phyloP scores from a whole-genome alignment of 208 protist genomes.

The Leptomonas seymouri region DNA sequence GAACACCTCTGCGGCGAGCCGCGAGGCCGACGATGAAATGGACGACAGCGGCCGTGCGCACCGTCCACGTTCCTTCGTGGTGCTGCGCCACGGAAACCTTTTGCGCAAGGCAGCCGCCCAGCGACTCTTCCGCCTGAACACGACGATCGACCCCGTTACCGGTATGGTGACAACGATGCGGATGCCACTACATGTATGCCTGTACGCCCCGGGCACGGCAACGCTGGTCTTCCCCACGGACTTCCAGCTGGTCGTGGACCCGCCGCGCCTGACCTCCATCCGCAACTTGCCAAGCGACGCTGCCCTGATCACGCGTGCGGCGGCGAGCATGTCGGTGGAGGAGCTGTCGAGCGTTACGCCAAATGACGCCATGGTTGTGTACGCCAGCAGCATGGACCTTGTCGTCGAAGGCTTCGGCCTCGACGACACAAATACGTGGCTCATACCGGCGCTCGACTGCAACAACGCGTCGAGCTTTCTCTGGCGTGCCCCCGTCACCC shows the following conservation, averaged over 20 bases:
- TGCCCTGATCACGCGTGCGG: constrained; percentile 19
- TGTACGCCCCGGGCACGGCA: constrained; percentile 64
- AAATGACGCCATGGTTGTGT: constrained; percentile 43
- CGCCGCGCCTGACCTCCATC: constrained; percentile 45
- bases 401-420: constrained; percentile 74
- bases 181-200: constrained; percentile 61
- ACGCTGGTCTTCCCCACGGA: constrained; percentile 46
- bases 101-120: constrained; percentile 39
- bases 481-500: constrained; percentile 54
- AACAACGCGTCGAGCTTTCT: constrained; percentile 63
- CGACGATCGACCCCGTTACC: constrained; percentile 12
- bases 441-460: constrained; percentile 74
- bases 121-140: constrained; percentile 36
- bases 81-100: constrained; percentile 39
- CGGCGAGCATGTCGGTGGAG: constrained; percentile 6
- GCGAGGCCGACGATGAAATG: not conserved
- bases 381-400: constrained; percentile 64
- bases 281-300: constrained; percentile 43
- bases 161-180: constrained; percentile 19
- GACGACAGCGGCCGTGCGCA: constrained; percentile 10
- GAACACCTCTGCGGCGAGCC: not conserved
- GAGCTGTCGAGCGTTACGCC: not conserved
- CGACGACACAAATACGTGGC: constrained; percentile 41
- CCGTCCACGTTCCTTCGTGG: constrained; percentile 37
- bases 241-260: constrained; percentile 62